Conservation (phyloP, 768 basidiomycete genomes). For the Trametes punicea region DNA sequence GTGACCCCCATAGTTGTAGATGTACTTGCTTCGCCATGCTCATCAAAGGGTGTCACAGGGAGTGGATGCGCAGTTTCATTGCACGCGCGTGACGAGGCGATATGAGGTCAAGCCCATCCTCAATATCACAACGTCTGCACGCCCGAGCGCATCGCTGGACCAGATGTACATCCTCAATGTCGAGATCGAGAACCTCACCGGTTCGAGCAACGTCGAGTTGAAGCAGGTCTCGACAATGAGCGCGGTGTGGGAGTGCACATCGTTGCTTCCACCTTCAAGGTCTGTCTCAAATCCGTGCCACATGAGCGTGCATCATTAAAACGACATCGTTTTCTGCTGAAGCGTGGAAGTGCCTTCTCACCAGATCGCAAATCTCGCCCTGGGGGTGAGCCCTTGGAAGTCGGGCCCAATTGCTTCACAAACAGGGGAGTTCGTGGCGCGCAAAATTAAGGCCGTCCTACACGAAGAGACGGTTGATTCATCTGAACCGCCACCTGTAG, state of each 20-base stretch:
- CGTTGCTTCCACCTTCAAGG: constrained; percentile 38
- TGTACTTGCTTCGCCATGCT: neutral
- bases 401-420: constrained; percentile 37
- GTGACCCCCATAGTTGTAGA: constrained; percentile 30
- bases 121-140: constrained; percentile 45
- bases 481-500: constrained; percentile 49
- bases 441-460: constrained; percentile 49
- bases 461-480: constrained; percentile 40
- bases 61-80: constrained; percentile 50
- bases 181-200: constrained; percentile 51
- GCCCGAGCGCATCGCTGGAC: constrained; percentile 49
- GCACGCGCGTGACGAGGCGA: constrained; percentile 47
- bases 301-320: neutral
- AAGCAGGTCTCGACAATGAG: constrained; percentile 64
- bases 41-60: constrained; percentile 35
- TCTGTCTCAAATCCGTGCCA: constrained; percentile 34
- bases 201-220: constrained; percentile 42
- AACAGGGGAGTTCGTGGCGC: constrained; percentile 48
- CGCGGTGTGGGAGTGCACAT: constrained; percentile 59
- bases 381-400: constrained; percentile 41
- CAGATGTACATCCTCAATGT: constrained; percentile 51
- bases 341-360: constrained; percentile 45
- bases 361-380: constrained; percentile 45
- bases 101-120: constrained; percentile 64
- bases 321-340: neutral